phyloP scores from a whole-genome alignment of 2,329 filamentous ascomycete species.

The Stemphylium beticola region DNA sequence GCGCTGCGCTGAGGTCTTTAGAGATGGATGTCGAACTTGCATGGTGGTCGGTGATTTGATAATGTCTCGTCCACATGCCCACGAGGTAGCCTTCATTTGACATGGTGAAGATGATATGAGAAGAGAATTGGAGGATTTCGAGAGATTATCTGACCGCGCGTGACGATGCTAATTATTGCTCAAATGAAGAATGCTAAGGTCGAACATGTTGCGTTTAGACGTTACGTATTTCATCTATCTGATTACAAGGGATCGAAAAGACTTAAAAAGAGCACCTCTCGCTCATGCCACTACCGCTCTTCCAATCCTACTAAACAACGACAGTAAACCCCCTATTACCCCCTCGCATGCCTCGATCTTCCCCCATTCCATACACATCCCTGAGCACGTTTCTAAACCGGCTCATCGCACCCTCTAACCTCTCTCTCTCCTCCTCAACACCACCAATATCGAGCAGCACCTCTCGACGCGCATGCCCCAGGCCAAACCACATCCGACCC shows the following conservation, averaged over 20 bases:
- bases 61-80: too few species aligned
- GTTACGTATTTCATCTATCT: not conserved
- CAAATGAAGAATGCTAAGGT: not conserved
- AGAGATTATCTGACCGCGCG: too few species aligned
- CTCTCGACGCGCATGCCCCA: slow-evolving; percentile 54
- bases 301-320: not conserved
- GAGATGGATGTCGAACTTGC: too few species aligned
- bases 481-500: slow-evolving; percentile 54
- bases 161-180: too few species aligned
- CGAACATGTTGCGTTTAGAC: not conserved
- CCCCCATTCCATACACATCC: not conserved
- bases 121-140: too few species aligned
- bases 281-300: not conserved
- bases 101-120: too few species aligned
- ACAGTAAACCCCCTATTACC: not conserved
- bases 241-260: not conserved
- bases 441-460: slow-evolving; percentile 48
- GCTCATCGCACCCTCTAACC: slow-evolving; percentile 25
- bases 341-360: not conserved
- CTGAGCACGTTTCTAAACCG: slow-evolving; percentile 14
- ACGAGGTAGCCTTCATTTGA: too few species aligned
- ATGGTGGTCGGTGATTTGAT: too few species aligned
- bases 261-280: not conserved
- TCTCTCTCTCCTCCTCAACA: slow-evolving; percentile 37
- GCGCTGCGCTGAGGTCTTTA: too few species aligned